Percentiles rank a stretch among this genome's conserved stretches.
Conservation (phyloP, 768 basidiomycete genomes). For the Macrolepiota fuliginosa region DNA sequence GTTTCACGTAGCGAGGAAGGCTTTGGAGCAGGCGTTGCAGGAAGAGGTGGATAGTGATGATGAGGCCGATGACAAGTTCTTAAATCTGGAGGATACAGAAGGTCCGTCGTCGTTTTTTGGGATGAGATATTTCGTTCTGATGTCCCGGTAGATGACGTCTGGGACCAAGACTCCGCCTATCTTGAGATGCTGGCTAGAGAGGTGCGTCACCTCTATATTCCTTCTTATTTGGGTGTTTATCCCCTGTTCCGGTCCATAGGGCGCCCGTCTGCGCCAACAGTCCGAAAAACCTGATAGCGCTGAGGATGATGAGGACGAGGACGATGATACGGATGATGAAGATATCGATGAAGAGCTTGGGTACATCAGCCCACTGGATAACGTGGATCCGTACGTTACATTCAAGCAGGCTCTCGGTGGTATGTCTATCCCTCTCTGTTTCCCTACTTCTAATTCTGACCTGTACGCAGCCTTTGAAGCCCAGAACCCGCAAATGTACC, state of each 20-base stretch:
- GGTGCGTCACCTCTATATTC: slow-evolving; percentile 29
- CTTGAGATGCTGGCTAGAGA: slow-evolving; percentile 84
- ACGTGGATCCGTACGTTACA: slow-evolving; percentile 69
- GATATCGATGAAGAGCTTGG: slow-evolving; percentile 81
- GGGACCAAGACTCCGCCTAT: slow-evolving; percentile 88
- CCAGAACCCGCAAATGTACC: slow-evolving; percentile 66
- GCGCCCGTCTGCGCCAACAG: slow-evolving; percentile 69
- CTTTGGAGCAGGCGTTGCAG: slow-evolving; percentile 43
- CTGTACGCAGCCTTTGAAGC: slow-evolving; percentile 63
- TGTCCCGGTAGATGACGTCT: slow-evolving; percentile 68
- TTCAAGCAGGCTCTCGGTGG: slow-evolving; percentile 81
- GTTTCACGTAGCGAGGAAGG: slow-evolving; percentile 48
- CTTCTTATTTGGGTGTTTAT: neutral
- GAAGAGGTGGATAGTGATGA: slow-evolving; percentile 33
- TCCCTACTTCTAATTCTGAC: neutral
- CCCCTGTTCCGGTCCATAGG: slow-evolving; percentile 34
- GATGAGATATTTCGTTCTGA: slow-evolving; percentile 9
- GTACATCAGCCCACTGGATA: slow-evolving; percentile 82
- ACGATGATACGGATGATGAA: slow-evolving; percentile 55
- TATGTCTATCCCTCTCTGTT: slow-evolving; percentile 32
- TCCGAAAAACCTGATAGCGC: slow-evolving; percentile 45
- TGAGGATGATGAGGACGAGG: slow-evolving; percentile 67
- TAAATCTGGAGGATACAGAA: slow-evolving; percentile 63
- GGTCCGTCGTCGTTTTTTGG: slow-evolving; percentile 27
- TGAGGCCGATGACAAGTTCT: slow-evolving; percentile 39